These are phyloP conservation scores for Diaporthe destruens DNA, from an alignment of 2,329 filamentous ascomycete species.

Conservation along the genomic window DNA sequence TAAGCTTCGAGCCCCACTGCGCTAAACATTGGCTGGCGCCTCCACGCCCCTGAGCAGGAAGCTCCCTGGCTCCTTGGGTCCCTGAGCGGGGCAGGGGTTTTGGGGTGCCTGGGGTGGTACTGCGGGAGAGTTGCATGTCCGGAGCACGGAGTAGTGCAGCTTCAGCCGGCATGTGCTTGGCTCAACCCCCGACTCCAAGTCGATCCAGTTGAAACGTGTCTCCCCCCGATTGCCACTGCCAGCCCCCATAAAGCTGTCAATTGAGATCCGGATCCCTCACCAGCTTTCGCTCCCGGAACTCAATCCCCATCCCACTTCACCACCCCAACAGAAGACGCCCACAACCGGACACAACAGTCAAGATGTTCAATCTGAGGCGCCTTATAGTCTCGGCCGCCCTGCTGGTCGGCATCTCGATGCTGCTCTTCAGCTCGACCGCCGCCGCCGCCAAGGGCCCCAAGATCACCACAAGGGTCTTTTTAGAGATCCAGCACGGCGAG, in stretches of 20 bases:
- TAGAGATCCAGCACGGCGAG: slow-evolving; percentile 84
- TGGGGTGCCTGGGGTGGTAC: slow-evolving; percentile 9
- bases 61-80: slow-evolving; percentile 10
- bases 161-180: slow-evolving; percentile 38
- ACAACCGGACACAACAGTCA: slow-evolving; percentile 47
- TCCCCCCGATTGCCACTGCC: slow-evolving; percentile 32
- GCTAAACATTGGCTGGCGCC: slow-evolving; percentile 19
- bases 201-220: slow-evolving; percentile 40
- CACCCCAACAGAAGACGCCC: slow-evolving; percentile 8
- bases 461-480: slow-evolving; percentile 97
- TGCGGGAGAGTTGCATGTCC: slow-evolving; percentile 30
- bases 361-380: slow-evolving; percentile 81
- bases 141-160: slow-evolving; percentile 26
- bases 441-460: slow-evolving; percentile 88
- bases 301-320: slow-evolving; percentile 12
- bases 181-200: slow-evolving; percentile 20
- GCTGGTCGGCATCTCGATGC: slow-evolving; percentile 79
- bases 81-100: slow-evolving; percentile 18
- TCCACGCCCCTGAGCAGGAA: slow-evolving; percentile 34
- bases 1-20: slow-evolving; percentile 22
- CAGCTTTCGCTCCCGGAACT: slow-evolving; percentile 7
- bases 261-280: slow-evolving; percentile 12
- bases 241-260: slow-evolving; percentile 38
- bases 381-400: slow-evolving; percentile 79
- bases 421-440: slow-evolving; percentile 81